Evolutionary conservation across 2,329 filamentous ascomycete species (phyloP), one percentile per base, ranked within the genome.

Genomic region (Tolypocladium endophyticum): DNA sequence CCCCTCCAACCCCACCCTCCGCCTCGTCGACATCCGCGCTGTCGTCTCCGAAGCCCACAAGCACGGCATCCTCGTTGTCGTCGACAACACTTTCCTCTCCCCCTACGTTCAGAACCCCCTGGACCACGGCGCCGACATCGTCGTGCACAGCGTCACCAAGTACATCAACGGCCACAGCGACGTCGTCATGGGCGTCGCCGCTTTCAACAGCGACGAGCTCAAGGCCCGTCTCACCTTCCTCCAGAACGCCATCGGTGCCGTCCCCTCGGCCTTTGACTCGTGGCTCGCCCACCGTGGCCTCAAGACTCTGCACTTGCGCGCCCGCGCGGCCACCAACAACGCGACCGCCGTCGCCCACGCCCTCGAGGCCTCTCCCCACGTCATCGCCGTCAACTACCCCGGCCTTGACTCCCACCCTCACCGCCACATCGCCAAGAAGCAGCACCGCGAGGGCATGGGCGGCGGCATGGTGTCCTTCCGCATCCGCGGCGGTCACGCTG

Each of bases 81-180:
- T 99, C 50, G 94, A 99, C 80, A 99, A 99, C 80, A 99, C 94
- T 25, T 99, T 99, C 81, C 81, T 97, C 71, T 93, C 89, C 62
- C 94, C 94, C 38, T 99, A 97, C 73, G 84, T 99, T 55, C 94
- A 99, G 78, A 97, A 96, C 76, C 94, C 94, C 4, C 85, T 99
- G 59, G 88, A 95, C 71, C 90, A 93, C 72, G 94, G 94, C 67
- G 94, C 94, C 66, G 94, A 99, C 74, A 92, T 97, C 64, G 93
- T 97, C 66, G 89, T 97, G 52, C 93, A 97, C 81, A 92, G 87
- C 59, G 94, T 99, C 59, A 99, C 94, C 53, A 99, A 99, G 79
- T 99, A 97, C 78, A 97, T 99, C 79, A 97, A 97, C 74, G 94
- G 94, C 57, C 94, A 99, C 79, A 84, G 86, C 72, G 94, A 99